Conservation (phyloP, 352 stramenopile genomes). For the Pythium folliculosum region DNA sequence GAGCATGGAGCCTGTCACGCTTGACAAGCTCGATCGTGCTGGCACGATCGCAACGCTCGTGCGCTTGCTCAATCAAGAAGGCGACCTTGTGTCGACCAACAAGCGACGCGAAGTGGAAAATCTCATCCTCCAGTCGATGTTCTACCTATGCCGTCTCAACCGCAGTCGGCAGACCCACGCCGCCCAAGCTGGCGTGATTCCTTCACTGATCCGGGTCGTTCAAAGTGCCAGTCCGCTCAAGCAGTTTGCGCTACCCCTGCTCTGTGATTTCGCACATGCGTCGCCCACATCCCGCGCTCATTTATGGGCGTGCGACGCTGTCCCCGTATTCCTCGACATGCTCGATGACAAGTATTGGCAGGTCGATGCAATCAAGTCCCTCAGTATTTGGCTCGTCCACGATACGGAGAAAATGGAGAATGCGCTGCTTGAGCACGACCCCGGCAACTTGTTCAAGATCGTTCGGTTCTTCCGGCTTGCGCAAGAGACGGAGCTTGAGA, state of each 20-base stretch:
- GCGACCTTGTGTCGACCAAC: constrained; percentile 15
- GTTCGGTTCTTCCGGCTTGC: constrained; percentile 69
- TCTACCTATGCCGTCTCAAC: constrained; percentile 93
- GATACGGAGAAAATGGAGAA: constrained; percentile 86
- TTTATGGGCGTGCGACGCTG: constrained; percentile 80
- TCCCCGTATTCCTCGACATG: constrained; percentile 87
- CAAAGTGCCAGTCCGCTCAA: constrained; percentile 84
- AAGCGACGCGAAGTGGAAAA: constrained; percentile 89
- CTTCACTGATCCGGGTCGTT: constrained; percentile 89
- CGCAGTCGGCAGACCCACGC: constrained; percentile 88
- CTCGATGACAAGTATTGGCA: constrained; percentile 91
- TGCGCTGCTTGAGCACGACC: constrained; percentile 52
- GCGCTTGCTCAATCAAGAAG: constrained; percentile 55
- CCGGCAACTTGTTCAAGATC: constrained; percentile 68
- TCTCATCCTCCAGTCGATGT: constrained; percentile 91
- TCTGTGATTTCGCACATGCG: constrained; percentile 92
- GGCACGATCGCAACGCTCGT: constrained; percentile 88
- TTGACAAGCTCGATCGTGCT: constrained; percentile 88
- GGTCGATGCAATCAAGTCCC: constrained; percentile 87
- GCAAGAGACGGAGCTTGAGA: constrained; percentile 76
- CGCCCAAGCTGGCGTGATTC: constrained; percentile 87
- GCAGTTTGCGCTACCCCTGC: constrained; percentile 91
- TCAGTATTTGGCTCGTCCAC: constrained; percentile 85
- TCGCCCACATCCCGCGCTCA: constrained; percentile 81
- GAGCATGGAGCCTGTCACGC: constrained; percentile 89